phyloP scores from a whole-genome alignment of 1,284 basidiomycete genomes.

The Puccinia horiana region DNA sequence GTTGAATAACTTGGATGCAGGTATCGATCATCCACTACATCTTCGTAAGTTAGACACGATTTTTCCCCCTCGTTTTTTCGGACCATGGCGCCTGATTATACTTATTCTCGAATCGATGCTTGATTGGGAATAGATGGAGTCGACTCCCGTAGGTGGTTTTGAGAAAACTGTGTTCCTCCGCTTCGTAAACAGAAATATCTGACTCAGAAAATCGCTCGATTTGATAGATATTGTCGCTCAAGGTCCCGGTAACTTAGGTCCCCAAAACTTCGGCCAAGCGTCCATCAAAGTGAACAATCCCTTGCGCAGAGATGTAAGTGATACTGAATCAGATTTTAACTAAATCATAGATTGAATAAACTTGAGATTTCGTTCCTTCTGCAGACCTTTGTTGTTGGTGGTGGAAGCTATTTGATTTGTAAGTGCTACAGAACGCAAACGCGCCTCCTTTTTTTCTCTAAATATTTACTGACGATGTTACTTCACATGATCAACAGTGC shows the following conservation, averaged over 20 bases:
- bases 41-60: conserved; percentile 53
- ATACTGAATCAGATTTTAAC: background rate
- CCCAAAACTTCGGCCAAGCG: conserved; percentile 13
- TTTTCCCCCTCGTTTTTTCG: conserved; percentile 40
- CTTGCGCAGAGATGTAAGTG: conserved; percentile 39
- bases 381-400: conserved; percentile 44
- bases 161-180: background rate
- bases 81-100: background rate
- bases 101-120: conserved; percentile 8
- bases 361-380: background rate
- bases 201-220: background rate
- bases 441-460: no score
- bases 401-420: conserved; percentile 44
- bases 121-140: conserved; percentile 42
- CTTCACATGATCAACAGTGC: conserved; percentile 4
- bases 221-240: conserved; percentile 40
- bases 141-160: conserved; percentile 32
- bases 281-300: conserved; percentile 32
- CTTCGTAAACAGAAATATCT: background rate
- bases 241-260: conserved; percentile 41
- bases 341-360: background rate
- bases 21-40: conserved; percentile 59
- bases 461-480: background rate
- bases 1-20: conserved; percentile 58
- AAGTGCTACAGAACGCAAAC: background rate